These are phyloP conservation scores for Pholiota molesta DNA, from an alignment of 768 basidiomycete genomes.

Conservation along the genomic window DNA sequence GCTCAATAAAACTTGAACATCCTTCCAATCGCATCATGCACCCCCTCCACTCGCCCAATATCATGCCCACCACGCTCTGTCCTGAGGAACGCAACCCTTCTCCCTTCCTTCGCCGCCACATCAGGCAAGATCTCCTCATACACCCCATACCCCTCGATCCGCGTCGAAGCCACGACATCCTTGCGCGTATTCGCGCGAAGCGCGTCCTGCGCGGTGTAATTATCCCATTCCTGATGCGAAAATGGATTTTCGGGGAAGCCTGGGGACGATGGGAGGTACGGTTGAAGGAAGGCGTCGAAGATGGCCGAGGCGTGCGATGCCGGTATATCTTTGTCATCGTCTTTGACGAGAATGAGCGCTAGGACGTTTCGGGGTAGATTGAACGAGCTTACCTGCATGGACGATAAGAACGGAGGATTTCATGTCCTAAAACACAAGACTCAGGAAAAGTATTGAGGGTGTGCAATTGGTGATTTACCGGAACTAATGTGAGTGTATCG, in stretches of 20 bases:
- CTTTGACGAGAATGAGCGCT: constrained; percentile 20
- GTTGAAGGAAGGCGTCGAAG: constrained; percentile 67
- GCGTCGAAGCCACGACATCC: constrained; percentile 43
- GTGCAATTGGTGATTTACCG: constrained; percentile 39
- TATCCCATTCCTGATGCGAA: constrained; percentile 43
- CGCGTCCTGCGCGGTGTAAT: constrained; percentile 38
- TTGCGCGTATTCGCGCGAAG: constrained; percentile 39
- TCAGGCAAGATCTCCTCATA: constrained; percentile 48
- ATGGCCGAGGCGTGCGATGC: constrained; percentile 67
- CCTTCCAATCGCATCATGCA: constrained; percentile 62
- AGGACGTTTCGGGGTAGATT: neutral
- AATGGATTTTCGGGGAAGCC: constrained; percentile 37
- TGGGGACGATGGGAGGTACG: constrained; percentile 48
- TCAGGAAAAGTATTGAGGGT: neutral
- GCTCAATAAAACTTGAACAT: constrained; percentile 38
- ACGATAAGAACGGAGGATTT: constrained; percentile 70
- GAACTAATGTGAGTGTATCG: constrained; percentile 62
- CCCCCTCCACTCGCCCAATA: constrained; percentile 64
- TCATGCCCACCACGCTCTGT: constrained; percentile 63
- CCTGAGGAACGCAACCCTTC: constrained; percentile 59
- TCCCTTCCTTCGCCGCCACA: constrained; percentile 43
- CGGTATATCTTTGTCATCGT: constrained; percentile 76
- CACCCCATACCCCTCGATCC: constrained; percentile 42
- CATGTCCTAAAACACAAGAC: constrained; percentile 47
- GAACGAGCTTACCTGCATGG: constrained; percentile 55